Base-by-base conservation (phyloP, 345 rosid genomes). In the Brassica rapa region DNA sequence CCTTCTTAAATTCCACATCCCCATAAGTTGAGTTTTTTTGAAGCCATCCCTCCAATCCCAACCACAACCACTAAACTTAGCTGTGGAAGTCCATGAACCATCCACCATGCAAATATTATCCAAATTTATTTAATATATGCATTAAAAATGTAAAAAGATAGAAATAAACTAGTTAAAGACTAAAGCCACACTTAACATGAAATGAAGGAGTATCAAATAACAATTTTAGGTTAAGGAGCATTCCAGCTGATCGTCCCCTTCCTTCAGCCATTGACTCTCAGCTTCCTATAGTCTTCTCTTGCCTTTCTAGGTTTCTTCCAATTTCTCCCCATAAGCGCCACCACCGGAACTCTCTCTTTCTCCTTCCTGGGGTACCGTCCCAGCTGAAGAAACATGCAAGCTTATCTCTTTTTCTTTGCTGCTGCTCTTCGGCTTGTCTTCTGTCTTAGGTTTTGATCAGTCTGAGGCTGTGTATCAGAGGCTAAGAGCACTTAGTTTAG, bases 321-420 rank as follows among this genome's bases (percentile, higher is more conserved):
- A 15, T 70, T 69, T 55, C 75, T 70, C 74, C 64, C 43, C 39
- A 63, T 41, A 12, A 41, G 32, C 64, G 12, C 70, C 3, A 41
- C 29, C 76, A 65, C 57, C 66, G 49, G 66, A 63, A 62, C 4
- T 33, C n/a, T 29, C 60, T 11, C 68, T 14, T 33, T 33, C 63
- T 73, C 11, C 6, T 4, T 16, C 30, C 30, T 11, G 9, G 8
- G 21, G n/a, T 29, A 2, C 29, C 70, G 5, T 59, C 15, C 9
- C 66, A 33, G 53, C 57, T 61, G 25, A 51, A 27, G 39, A 46
- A 43, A 61, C 53, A 62, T 56, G 75, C 56, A 77, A 77, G 56
- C 70, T 5, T 27, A 24, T 61, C 8, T 33, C 27, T 25, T 15
- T 19, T 55, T 29, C 7, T 37, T 51, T n/a, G 49, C 14, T 41